Conservation (phyloP, 495 filamentous ascomycete genomes). For the Parachaetomium inaequale region DNA sequence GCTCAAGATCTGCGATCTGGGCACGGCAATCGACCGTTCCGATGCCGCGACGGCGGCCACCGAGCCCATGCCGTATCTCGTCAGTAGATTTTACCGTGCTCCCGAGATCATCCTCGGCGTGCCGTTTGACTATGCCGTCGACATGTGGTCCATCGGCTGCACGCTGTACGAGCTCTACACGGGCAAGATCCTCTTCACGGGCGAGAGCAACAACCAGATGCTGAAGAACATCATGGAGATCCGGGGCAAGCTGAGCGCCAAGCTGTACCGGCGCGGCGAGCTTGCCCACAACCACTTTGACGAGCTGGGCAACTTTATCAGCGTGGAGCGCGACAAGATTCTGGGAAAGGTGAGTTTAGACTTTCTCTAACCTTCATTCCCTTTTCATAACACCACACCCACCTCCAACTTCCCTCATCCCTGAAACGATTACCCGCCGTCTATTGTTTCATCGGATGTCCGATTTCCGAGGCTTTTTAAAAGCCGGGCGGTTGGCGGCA, state of each 20-base stretch:
- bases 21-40: slow-evolving; percentile 82
- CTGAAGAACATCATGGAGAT: slow-evolving; percentile 93
- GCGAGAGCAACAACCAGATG: slow-evolving; percentile 97
- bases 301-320: slow-evolving; percentile 79
- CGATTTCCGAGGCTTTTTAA: slow-evolving; percentile 17
- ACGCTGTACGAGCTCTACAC: slow-evolving; percentile 96
- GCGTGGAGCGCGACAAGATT: slow-evolving; percentile 78
- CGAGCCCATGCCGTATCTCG: slow-evolving; percentile 88
- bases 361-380: slow-evolving; percentile 21
- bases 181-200: slow-evolving; percentile 93
- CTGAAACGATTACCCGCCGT: background rate
- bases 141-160: slow-evolving; percentile 97
- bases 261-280: slow-evolving; percentile 75
- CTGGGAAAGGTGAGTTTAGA: slow-evolving; percentile 64
- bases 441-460: slow-evolving; percentile 9
- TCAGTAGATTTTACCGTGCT: slow-evolving; percentile 94
- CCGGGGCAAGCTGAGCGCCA: slow-evolving; percentile 84
- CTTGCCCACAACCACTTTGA: slow-evolving; percentile 78
- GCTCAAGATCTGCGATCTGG: slow-evolving; percentile 93
- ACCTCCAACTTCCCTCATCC: background rate
- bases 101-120: slow-evolving; percentile 97
- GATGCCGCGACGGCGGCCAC: slow-evolving; percentile 63
- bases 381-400: background rate
- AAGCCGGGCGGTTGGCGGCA: slow-evolving; percentile 12
- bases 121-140: slow-evolving; percentile 87